Evolutionary conservation across 2,329 filamentous ascomycete genomes (phyloP).

Genomic region (Aspergillus viridinutans): DNA sequence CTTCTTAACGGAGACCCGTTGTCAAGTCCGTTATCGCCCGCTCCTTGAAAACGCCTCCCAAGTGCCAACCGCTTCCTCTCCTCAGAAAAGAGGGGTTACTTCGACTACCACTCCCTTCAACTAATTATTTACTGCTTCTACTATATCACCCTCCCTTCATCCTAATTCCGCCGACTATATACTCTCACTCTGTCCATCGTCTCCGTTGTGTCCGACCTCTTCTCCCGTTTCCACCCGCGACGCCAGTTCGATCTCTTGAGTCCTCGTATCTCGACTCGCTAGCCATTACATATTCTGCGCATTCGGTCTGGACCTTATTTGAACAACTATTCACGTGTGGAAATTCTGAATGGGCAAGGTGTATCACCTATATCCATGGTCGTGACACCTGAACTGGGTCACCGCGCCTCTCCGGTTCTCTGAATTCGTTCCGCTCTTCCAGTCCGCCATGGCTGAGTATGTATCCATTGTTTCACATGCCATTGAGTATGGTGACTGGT

Average conservation of each 20-base stretch:
- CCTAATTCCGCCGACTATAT: neutral
- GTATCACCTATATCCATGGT: slow-evolving; percentile 11
- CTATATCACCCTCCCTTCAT: neutral
- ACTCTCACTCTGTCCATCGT: neutral
- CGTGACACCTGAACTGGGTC: slow-evolving; percentile 12
- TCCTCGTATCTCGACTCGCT: slow-evolving; percentile 14
- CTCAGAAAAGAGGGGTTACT: neutral
- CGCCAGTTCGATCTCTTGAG: slow-evolving; percentile 4
- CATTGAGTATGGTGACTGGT: neutral
- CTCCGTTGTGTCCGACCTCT: neutral
- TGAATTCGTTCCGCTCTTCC: slow-evolving; percentile 13
- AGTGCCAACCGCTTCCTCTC: neutral
- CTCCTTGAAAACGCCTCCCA: neutral
- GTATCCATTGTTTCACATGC: slow-evolving; percentile 8
- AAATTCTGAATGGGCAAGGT: slow-evolving; percentile 15
- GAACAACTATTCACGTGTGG: neutral
- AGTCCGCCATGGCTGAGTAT: slow-evolving; percentile 38
- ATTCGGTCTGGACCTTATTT: slow-evolving; percentile 14
- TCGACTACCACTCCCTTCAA: neutral
- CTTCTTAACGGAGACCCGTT: no score
- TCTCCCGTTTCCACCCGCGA: slow-evolving; percentile 4
- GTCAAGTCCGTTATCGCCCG: neutral
- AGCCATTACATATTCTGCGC: slow-evolving; percentile 16
- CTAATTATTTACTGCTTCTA: neutral
- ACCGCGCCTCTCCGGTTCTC: slow-evolving; percentile 15